Evolutionary conservation across 805 yeast genomes (phyloP).

Genomic region (Sugiyamaella marilandica): DNA sequence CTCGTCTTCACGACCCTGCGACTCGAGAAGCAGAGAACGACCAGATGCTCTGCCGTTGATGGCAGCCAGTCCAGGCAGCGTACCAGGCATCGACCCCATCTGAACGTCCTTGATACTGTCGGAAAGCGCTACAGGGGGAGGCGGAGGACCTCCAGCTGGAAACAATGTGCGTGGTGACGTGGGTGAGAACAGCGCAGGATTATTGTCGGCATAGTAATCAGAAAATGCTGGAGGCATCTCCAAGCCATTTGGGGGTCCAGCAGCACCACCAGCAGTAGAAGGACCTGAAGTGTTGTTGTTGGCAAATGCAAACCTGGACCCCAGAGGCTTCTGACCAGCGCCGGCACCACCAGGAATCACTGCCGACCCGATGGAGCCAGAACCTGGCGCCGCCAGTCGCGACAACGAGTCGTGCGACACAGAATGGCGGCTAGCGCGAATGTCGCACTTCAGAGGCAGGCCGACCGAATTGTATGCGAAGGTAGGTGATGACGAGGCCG

Average conservation of each 20-base stretch:
- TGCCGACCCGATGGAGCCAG: constrained; percentile 3
- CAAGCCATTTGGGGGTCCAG: constrained; percentile 3
- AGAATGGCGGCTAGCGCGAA: constrained; percentile 10
- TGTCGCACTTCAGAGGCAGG: constrained; percentile 15
- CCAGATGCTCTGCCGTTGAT: constrained; percentile 21
- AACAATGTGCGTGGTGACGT: constrained; percentile 25
- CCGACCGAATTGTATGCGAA: constrained; percentile 6
- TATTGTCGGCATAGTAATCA: constrained; percentile 9
- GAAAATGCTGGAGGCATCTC: constrained; percentile 18
- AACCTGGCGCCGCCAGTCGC: constrained; percentile 4
- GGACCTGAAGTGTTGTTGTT: not conserved
- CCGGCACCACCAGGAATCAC: constrained; percentile 4
- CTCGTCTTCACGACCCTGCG: constrained; percentile 29
- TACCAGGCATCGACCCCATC: constrained; percentile 1
- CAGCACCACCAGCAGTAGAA: constrained; percentile 1
- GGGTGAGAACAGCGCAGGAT: constrained; percentile 21
- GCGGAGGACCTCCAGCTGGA: constrained; percentile 14
- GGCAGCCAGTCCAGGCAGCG: constrained; percentile 1
- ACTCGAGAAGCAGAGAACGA: constrained; percentile 29
- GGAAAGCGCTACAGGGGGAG: constrained; percentile 1
- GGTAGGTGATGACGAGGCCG: constrained; percentile 14
- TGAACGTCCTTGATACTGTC: not conserved
- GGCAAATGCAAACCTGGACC: constrained; percentile 11
- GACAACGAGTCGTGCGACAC: constrained; percentile 12
- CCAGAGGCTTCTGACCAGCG: not conserved